phyloP scores from a whole-genome alignment of 2,329 filamentous ascomycete species.

The Colletotrichum sojae region DNA sequence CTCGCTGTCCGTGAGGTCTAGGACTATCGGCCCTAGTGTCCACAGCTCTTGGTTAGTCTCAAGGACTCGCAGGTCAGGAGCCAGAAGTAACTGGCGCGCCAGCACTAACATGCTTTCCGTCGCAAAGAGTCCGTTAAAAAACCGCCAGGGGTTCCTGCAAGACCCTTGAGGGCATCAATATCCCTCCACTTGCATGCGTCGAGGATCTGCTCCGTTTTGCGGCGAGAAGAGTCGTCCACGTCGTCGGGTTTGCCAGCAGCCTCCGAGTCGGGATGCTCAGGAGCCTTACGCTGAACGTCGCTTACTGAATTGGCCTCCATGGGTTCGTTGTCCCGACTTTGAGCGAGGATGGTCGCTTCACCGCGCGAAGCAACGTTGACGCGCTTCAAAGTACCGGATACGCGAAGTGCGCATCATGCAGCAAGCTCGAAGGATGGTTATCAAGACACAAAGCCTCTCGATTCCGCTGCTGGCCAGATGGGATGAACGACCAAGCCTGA shows the following conservation, averaged over 20 bases:
- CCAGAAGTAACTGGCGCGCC: conserved; percentile 33
- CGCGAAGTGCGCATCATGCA: conserved; percentile 19
- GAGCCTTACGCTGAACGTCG: neutral
- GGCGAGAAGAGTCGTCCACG: conserved; percentile 44
- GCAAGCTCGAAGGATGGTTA: neutral
- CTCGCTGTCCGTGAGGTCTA: conserved; percentile 58
- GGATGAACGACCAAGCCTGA: too few species aligned
- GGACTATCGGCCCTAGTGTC: conserved; percentile 71
- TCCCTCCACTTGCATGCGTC: conserved; percentile 73
- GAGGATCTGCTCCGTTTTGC: conserved; percentile 64
- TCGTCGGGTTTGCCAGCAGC: conserved; percentile 14
- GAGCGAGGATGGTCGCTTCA: too few species aligned
- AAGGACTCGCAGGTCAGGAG: conserved; percentile 24
- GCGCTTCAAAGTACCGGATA: neutral
- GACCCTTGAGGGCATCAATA: conserved; percentile 66
- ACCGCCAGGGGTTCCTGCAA: conserved; percentile 77
- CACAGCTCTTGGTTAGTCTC: conserved; percentile 22
- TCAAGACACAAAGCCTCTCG: too few species aligned
- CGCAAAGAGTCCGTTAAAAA: conserved; percentile 78
- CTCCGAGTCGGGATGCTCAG: neutral
- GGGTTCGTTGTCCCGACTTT: neutral
- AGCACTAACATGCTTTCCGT: conserved; percentile 80
- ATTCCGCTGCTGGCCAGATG: too few species aligned
- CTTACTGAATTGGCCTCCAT: conserved; percentile 7
- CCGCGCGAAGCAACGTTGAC: neutral